These are phyloP conservation scores for Alternaria ethzedia DNA, from an alignment of 2,329 filamentous ascomycete species.

Conservation along the genomic window DNA sequence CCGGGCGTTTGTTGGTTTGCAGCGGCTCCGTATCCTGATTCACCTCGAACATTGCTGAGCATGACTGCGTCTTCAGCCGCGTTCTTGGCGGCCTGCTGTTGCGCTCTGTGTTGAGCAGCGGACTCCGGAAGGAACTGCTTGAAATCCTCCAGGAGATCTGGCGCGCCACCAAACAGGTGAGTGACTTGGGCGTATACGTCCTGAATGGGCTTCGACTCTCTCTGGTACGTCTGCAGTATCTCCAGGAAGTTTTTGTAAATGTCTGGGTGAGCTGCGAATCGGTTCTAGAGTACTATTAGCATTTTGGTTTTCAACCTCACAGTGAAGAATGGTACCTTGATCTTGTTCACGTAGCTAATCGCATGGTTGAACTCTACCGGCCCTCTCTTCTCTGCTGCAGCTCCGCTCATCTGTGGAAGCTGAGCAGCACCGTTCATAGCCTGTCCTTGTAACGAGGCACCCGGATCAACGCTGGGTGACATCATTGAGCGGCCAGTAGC, in stretches of 20 bases:
- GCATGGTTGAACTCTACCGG: slow-evolving; percentile 99
- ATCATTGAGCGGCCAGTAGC: slow-evolving; percentile 62
- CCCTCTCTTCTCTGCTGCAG: slow-evolving; percentile 75
- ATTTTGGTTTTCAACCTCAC: neutral
- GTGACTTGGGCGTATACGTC: slow-evolving; percentile 98
- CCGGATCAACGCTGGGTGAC: slow-evolving; percentile 55
- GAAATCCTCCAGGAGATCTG: slow-evolving; percentile 95
- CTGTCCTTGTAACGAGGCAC: slow-evolving; percentile 60
- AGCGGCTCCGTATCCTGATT: slow-evolving; percentile 54
- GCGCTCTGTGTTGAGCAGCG: slow-evolving; percentile 64
- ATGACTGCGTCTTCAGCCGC: slow-evolving; percentile 71
- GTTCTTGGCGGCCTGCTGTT: slow-evolving; percentile 67
- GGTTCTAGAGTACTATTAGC: slow-evolving; percentile 68
- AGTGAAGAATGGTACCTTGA: slow-evolving; percentile 72
- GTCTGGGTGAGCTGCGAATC: slow-evolving; percentile 93
- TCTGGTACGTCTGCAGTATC: slow-evolving; percentile 96
- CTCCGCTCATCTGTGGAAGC: slow-evolving; percentile 63
- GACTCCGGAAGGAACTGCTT: slow-evolving; percentile 98
- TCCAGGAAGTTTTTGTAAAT: slow-evolving; percentile 99
- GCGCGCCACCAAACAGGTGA: slow-evolving; percentile 87
- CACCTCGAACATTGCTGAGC: slow-evolving; percentile 69
- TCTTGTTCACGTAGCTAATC: slow-evolving; percentile 99
- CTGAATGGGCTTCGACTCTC: slow-evolving; percentile 97
- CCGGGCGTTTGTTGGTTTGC: slow-evolving; percentile 58
- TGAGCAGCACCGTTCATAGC: slow-evolving; percentile 66